A percentile compares a stretch with the other conserved stretches of the same genome.
phyloP scores from a whole-genome alignment of 768 basidiomycete species.

The Boletellus sp. region DNA sequence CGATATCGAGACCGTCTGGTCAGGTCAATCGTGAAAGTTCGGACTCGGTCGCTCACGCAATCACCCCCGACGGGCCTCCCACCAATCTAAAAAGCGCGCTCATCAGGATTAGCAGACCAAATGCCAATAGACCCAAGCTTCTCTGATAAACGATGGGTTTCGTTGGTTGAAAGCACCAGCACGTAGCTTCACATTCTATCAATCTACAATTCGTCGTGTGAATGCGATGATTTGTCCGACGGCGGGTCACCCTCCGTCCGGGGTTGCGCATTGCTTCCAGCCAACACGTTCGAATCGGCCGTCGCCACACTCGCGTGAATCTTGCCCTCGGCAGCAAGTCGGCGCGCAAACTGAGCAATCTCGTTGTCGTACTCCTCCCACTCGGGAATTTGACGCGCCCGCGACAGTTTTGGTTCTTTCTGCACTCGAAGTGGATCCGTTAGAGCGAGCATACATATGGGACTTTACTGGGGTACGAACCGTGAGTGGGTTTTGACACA shows the following conservation, averaged over 20 bases:
- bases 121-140: too few species aligned
- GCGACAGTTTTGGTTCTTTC: slow-evolving; percentile 95
- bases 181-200: background rate
- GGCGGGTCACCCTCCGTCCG: background rate
- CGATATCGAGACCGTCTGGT: too few species aligned
- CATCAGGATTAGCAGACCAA: too few species aligned
- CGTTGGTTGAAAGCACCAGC: background rate
- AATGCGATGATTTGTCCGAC: background rate
- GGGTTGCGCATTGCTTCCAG: slow-evolving; percentile 40
- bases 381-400: slow-evolving; percentile 94
- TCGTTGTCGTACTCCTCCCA: slow-evolving; percentile 95
- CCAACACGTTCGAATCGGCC: slow-evolving; percentile 67
- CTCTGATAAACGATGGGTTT: too few species aligned
- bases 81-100: too few species aligned
- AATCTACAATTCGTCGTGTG: slow-evolving; percentile 22
- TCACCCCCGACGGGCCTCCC: too few species aligned
- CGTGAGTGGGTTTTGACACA: slow-evolving; percentile 95
- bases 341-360: slow-evolving; percentile 77
- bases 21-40: too few species aligned
- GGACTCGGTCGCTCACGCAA: too few species aligned
- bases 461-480: slow-evolving; percentile 41
- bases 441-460: background rate
- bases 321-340: slow-evolving; percentile 65
- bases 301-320: slow-evolving; percentile 65
- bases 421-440: slow-evolving; percentile 32